A percentile compares a stretch with the other conserved stretches of the same genome.
Evolutionary conservation across 192 early-diverging fungal species (phyloP).

Genomic region (Chytriomyces sp.): DNA sequence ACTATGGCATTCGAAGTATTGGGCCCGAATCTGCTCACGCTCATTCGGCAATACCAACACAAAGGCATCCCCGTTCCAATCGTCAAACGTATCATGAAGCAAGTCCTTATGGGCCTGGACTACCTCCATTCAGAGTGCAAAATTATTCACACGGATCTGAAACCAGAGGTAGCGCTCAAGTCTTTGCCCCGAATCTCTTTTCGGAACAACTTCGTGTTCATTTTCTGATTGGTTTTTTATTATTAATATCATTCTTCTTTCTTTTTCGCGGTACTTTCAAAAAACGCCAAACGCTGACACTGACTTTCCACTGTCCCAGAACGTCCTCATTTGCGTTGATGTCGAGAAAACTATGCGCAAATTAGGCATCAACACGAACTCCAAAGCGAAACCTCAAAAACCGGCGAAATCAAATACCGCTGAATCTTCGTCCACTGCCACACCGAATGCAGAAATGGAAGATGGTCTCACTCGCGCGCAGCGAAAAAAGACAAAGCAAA

Average conservation of each 20-base stretch:
- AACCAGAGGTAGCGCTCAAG: constrained; percentile 74
- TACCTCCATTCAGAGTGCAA: constrained; percentile 93
- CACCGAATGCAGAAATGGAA: constrained; percentile 8
- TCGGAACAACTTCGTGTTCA: not conserved
- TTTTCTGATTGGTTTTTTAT: not conserved
- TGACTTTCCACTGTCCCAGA: constrained; percentile 45
- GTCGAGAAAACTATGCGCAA: constrained; percentile 78
- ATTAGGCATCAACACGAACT: constrained; percentile 37
- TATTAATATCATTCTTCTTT: not conserved
- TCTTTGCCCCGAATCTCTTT: not conserved
- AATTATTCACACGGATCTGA: constrained; percentile 98
- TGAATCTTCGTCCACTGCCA: constrained; percentile 1
- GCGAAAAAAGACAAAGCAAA: constrained; percentile 62
- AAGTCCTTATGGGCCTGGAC: constrained; percentile 89
- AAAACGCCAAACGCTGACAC: not conserved
- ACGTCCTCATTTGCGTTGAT: constrained; percentile 92
- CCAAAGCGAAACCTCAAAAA: not conserved
- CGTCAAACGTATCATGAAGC: constrained; percentile 89
- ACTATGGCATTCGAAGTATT: constrained; percentile 98
- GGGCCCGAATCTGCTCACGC: constrained; percentile 89
- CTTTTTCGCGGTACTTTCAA: not conserved
- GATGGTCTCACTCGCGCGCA: constrained; percentile 51
- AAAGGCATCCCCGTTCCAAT: constrained; percentile 85
- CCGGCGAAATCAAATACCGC: not conserved
- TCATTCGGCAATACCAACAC: constrained; percentile 83